These are phyloP conservation scores for Lasiodiplodia sp. DNA, from an alignment of 2,329 filamentous ascomycete genomes.

Conservation along the genomic window DNA sequence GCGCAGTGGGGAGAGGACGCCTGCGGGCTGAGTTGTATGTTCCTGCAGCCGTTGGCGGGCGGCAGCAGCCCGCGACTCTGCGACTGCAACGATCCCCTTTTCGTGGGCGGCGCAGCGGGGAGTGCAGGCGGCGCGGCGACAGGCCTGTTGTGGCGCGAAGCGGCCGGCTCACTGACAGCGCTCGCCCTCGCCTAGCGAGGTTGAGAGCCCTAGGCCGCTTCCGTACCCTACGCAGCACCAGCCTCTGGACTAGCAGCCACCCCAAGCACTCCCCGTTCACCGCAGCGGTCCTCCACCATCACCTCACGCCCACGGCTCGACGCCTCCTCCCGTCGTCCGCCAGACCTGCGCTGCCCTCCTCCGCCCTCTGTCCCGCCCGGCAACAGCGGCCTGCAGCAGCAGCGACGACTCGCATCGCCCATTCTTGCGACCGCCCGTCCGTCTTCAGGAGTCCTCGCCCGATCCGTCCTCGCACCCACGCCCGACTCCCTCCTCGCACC, in stretches of 20 bases:
- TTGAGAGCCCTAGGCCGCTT: slow-evolving; percentile 19
- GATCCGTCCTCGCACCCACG: slow-evolving; percentile 15
- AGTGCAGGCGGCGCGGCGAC: slow-evolving; percentile 13
- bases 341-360: slow-evolving; percentile 18
- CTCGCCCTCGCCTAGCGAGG: slow-evolving; percentile 18
- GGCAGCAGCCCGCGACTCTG: not conserved
- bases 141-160: slow-evolving; percentile 17
- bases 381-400: slow-evolving; percentile 20
- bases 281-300: slow-evolving; percentile 24
- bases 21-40: not conserved
- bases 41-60: slow-evolving; percentile 15
- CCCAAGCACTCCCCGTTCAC: slow-evolving; percentile 26
- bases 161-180: slow-evolving; percentile 8
- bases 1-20: not conserved
- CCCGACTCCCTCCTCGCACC: slow-evolving; percentile 9
- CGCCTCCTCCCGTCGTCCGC: slow-evolving; percentile 25
- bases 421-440: slow-evolving; percentile 20
- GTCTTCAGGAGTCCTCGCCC: slow-evolving; percentile 26
- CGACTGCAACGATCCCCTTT: slow-evolving; percentile 3
- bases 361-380: slow-evolving; percentile 12
- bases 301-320: slow-evolving; percentile 26
- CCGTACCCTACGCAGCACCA: slow-evolving; percentile 14
- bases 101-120: slow-evolving; percentile 13
- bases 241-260: slow-evolving; percentile 21
- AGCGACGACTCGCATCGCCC: slow-evolving; percentile 24